phyloP scores from a whole-genome alignment of 768 basidiomycete species.

The Mycena epipterygia region DNA sequence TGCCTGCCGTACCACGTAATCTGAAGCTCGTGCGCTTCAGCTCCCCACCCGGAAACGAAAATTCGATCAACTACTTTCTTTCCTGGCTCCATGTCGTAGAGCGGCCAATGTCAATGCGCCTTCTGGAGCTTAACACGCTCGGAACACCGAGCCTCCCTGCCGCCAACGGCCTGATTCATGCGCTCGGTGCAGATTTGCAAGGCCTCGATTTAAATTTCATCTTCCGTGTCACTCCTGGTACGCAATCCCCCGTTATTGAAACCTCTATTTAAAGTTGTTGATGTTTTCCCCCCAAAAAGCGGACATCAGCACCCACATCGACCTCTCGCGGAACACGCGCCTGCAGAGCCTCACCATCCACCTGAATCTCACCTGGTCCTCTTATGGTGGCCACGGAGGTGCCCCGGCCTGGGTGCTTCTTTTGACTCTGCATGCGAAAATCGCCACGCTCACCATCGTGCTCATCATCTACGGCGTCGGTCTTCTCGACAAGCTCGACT shows the following conservation, averaged over 20 bases:
- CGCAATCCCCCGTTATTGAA: too few relatives aligned
- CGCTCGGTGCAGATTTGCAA: conserved; percentile 12
- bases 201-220: neutral
- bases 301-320: neutral
- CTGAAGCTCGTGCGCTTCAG: conserved; percentile 1
- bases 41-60: too few relatives aligned
- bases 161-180: neutral
- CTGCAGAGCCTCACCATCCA: conserved; percentile 16
- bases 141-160: neutral
- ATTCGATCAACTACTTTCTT: too few relatives aligned
- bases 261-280: too few relatives aligned
- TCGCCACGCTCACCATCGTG: too few relatives aligned
- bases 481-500: too few relatives aligned
- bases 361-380: conserved; percentile 14
- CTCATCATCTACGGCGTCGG: too few relatives aligned
- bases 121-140: neutral
- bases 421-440: too few relatives aligned
- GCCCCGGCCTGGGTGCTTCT: too few relatives aligned
- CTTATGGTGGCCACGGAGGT: too few relatives aligned
- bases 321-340: conserved; percentile 12
- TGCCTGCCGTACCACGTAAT: neutral
- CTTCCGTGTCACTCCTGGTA: too few relatives aligned
- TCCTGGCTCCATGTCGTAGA: neutral
- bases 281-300: too few relatives aligned
- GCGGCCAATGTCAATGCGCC: neutral